Conservation (phyloP, 2,329 filamentous ascomycete species). For the Monosporascus sp. region DNA sequence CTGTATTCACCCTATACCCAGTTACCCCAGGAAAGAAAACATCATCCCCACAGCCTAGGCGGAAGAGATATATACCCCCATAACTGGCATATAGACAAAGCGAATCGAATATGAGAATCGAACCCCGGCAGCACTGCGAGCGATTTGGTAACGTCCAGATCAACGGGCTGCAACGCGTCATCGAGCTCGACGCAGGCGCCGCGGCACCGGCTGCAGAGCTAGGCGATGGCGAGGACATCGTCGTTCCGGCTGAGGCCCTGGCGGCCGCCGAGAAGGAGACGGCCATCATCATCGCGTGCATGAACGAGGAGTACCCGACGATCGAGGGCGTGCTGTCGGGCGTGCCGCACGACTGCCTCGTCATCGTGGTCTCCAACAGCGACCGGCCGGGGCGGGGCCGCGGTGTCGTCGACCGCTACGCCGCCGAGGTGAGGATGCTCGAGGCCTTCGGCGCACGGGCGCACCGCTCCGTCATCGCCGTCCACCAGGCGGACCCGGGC, state of each 20-base stretch:
- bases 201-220: background rate
- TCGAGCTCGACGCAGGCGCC: constrained; percentile 1
- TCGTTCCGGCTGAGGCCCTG: background rate
- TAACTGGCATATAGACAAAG: background rate
- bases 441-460: constrained; percentile 12
- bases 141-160: constrained; percentile 3
- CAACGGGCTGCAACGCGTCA: background rate
- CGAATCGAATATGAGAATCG: constrained; percentile 1
- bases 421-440: constrained; percentile 15
- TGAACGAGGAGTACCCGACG: constrained; percentile 19
- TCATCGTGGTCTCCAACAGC: constrained; percentile 27
- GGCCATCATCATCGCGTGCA: constrained; percentile 28
- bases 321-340: constrained; percentile 23
- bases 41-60: background rate
- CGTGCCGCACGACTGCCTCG: constrained; percentile 22
- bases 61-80: background rate
- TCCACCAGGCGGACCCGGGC: constrained; percentile 24
- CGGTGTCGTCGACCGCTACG: constrained; percentile 11
- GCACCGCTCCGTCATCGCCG: constrained; percentile 14
- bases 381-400: background rate
- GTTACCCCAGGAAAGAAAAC: background rate
- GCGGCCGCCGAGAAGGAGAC: constrained; percentile 8
- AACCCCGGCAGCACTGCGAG: background rate
- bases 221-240: background rate
- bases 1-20: background rate